Conservation (phyloP, 2,329 filamentous ascomycete genomes). For the Mollisiaceae sp. region DNA sequence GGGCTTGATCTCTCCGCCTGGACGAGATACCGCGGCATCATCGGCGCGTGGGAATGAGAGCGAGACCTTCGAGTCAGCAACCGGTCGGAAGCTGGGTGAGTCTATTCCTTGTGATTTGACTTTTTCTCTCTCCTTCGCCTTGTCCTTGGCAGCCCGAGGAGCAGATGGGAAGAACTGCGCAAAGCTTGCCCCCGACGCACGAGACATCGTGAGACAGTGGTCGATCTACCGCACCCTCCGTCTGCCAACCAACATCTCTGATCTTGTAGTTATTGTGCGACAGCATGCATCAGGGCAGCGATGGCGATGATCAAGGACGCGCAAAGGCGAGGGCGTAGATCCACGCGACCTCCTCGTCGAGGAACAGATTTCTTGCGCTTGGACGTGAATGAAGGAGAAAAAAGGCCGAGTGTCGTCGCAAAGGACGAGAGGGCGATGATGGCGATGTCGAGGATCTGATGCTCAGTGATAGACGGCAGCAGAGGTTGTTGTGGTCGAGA, state of each 20-base stretch:
- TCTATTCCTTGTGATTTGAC: constrained; percentile 49
- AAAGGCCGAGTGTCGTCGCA: constrained; percentile 18
- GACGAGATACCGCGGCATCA: constrained; percentile 38
- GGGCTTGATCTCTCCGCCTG: constrained; percentile 29
- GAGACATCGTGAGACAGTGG: constrained; percentile 70
- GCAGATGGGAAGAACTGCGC: constrained; percentile 86
- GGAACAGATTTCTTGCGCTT: constrained; percentile 31
- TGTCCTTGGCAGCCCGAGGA: constrained; percentile 60
- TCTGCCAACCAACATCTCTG: constrained; percentile 42
- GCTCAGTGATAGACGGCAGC: not conserved
- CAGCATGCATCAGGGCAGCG: constrained; percentile 37
- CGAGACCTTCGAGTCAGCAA: constrained; percentile 45
- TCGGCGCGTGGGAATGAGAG: constrained; percentile 40
- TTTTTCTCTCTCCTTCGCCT: constrained; percentile 65
- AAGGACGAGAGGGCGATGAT: not conserved
- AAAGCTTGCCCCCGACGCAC: constrained; percentile 76
- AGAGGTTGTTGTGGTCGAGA: constrained; percentile 14
- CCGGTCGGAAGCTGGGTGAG: constrained; percentile 39
- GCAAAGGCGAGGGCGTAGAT: constrained; percentile 27
- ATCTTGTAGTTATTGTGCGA: constrained; percentile 31
- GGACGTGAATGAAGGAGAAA: constrained; percentile 15
- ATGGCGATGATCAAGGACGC: constrained; percentile 32
- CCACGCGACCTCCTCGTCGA: constrained; percentile 34
- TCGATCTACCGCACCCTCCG: constrained; percentile 42
- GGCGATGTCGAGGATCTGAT: constrained; percentile 4